Evolutionary conservation across 495 filamentous ascomycete species (phyloP).

Genomic region (Ramalina intermedia): DNA sequence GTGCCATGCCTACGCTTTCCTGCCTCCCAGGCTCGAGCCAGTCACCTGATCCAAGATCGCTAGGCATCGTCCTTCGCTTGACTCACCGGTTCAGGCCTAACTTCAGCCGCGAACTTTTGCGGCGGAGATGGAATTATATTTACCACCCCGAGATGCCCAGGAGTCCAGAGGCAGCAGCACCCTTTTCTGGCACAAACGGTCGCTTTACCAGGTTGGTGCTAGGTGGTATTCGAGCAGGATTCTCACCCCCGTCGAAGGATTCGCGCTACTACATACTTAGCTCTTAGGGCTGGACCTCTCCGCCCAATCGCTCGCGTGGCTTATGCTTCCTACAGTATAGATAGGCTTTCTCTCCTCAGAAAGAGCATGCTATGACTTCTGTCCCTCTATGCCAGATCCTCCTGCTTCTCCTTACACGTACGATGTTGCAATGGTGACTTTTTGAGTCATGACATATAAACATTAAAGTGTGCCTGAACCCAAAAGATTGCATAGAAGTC

Average conservation of each 20-base stretch:
- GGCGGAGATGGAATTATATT: neutral
- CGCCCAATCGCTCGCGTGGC: neutral
- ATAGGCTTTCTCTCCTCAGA: neutral
- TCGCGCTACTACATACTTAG: neutral
- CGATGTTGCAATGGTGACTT: neutral
- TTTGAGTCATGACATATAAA: neutral
- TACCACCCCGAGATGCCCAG: neutral
- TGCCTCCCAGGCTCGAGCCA: no score
- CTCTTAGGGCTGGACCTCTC: neutral
- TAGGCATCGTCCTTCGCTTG: neutral
- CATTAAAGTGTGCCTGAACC: neutral
- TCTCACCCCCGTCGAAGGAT: neutral
- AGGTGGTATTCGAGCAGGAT: neutral
- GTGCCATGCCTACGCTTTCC: no score
- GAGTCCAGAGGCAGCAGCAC: neutral
- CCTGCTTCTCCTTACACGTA: neutral
- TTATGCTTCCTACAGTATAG: neutral
- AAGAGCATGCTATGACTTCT: neutral
- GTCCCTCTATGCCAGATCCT: neutral
- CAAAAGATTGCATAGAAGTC: neutral
- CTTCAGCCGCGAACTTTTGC: neutral
- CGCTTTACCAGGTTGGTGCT: slow-evolving; percentile 2
- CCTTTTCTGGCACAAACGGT: neutral
- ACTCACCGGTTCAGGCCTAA: slow-evolving; percentile 1
- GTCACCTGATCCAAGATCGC: no score